Evolutionary conservation across 1,139 yeast species (phyloP).

Genomic region (Suhomyces maxii): DNA sequence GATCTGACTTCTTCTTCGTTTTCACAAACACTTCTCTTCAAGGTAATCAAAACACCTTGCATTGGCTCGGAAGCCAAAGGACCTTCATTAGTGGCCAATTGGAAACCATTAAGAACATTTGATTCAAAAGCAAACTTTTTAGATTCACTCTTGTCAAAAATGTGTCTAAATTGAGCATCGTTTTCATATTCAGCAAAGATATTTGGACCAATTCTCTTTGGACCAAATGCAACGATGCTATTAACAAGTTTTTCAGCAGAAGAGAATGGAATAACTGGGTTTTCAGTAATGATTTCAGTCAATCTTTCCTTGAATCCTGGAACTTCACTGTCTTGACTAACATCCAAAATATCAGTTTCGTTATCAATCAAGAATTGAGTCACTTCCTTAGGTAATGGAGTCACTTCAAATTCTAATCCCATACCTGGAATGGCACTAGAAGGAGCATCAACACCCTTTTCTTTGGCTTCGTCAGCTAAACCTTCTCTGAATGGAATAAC

Average conservation of each 20-base stretch:
- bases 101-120: constrained; percentile 79
- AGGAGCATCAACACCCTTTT: constrained; percentile 3
- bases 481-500: constrained; percentile 96
- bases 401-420: constrained; percentile 48
- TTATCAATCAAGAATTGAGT: constrained; percentile 51
- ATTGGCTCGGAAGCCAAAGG: constrained; percentile 87
- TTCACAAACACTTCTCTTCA: constrained; percentile 25
- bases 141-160: constrained; percentile 19
- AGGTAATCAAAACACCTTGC: constrained; percentile 70
- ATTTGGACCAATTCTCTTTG: constrained; percentile 75
- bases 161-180: constrained; percentile 32
- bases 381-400: constrained; percentile 57
- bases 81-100: constrained; percentile 78
- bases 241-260: constrained; percentile 32
- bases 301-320: constrained; percentile 31
- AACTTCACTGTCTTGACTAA: constrained; percentile 21
- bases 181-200: constrained; percentile 58
- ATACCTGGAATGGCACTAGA: constrained; percentile 41
- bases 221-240: constrained; percentile 70
- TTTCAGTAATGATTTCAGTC: constrained; percentile 28
- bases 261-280: constrained; percentile 20
- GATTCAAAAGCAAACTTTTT: constrained; percentile 55
- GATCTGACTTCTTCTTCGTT: constrained; percentile 36
- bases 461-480: constrained; percentile 37
- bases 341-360: constrained; percentile 34